Base-by-base conservation (phyloP, 2,329 filamentous ascomycete species). In the Colletotrichum liaoningense region DNA sequence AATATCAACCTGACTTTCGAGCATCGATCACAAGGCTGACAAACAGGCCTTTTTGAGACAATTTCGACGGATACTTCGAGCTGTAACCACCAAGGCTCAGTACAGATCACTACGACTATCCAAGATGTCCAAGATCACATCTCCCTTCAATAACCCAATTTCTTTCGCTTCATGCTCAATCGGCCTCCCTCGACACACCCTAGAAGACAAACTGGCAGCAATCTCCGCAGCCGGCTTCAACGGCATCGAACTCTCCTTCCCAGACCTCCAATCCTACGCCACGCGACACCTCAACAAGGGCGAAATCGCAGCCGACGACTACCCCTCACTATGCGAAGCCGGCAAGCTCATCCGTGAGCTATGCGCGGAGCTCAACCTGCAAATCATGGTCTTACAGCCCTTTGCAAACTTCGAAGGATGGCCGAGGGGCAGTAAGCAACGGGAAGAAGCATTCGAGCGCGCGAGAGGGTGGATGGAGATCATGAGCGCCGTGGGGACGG, bases 381-480 rank as follows among this genome's bases (percentile, higher is more conserved):
- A 86, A 46, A 88, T 95, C 69, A 86, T 95, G 80, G 92, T 95
- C 85, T 82, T 95, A 6, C 93, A 95, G 77, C 93, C 93, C 0
- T 95, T 95, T 77, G 84, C 90, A 19, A 93, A 95, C 77, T 95
- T 94, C 71, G 93, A 95, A 77, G 93, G 93, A 1, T 95, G 93
- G 93, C 83, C 87, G 0, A 84, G 85, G 54, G 90, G 85, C 0
- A 90, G 88, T 1, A 77, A 83, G 1, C 88, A 93, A 79, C 84
- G 92, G 4, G 81, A 89, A 5, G 89, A 93, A 64, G 92, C 91
- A 0, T 93, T 93, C 75, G 81, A 84, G 0, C 86, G 91, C 28
- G 93, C 91, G 0, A 82, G 80, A 7, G 92, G 92, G 0, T 95
- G 93, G 93, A 88, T 93, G 62, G 82, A 86, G 9, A 89, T 95